Evolutionary conservation across 495 filamentous ascomycete genomes (phyloP).

Genomic region (Lepraria neglecta): DNA sequence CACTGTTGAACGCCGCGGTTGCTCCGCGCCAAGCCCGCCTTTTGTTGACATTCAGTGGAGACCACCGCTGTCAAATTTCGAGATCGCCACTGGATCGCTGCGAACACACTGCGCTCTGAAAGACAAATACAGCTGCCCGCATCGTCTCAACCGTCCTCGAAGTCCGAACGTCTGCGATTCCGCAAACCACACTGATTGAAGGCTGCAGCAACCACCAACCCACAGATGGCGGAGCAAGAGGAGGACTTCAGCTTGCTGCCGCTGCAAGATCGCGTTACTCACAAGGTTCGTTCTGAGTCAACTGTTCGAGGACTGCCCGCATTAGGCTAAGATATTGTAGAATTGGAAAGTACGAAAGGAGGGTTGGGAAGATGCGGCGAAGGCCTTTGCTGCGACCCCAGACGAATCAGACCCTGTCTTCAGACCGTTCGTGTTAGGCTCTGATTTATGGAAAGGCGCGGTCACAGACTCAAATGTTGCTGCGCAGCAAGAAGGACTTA

Average conservation of each 20-base stretch:
- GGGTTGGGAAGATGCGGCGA: slow-evolving; percentile 88
- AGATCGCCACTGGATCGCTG: not conserved
- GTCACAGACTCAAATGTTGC: slow-evolving; percentile 96
- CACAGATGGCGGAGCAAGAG: slow-evolving; percentile 53
- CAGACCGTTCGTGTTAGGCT: slow-evolving; percentile 76
- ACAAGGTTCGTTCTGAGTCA: slow-evolving; percentile 61
- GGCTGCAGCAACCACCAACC: not conserved
- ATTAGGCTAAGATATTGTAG: slow-evolving; percentile 39
- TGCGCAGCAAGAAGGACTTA: slow-evolving; percentile 88
- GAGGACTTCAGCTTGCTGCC: slow-evolving; percentile 81
- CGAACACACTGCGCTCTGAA: not conserved
- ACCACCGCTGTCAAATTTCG: not conserved
- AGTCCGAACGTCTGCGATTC: not conserved
- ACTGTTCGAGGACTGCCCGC: not conserved
- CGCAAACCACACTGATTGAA: slow-evolving; percentile 4
- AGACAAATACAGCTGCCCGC: not conserved
- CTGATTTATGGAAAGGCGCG: slow-evolving; percentile 82
- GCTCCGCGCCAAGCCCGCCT: slow-evolving; percentile 22
- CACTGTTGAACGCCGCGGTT: not conserved
- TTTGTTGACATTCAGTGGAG: slow-evolving; percentile 23
- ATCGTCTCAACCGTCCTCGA: not conserved
- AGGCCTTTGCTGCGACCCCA: slow-evolving; percentile 75
- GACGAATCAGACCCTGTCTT: slow-evolving; percentile 86
- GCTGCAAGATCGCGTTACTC: slow-evolving; percentile 72
- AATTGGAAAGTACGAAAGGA: slow-evolving; percentile 96